Base-by-base conservation (phyloP, 225 moss, liverwort and hornwort genomes). In the Neckera pumila region DNA sequence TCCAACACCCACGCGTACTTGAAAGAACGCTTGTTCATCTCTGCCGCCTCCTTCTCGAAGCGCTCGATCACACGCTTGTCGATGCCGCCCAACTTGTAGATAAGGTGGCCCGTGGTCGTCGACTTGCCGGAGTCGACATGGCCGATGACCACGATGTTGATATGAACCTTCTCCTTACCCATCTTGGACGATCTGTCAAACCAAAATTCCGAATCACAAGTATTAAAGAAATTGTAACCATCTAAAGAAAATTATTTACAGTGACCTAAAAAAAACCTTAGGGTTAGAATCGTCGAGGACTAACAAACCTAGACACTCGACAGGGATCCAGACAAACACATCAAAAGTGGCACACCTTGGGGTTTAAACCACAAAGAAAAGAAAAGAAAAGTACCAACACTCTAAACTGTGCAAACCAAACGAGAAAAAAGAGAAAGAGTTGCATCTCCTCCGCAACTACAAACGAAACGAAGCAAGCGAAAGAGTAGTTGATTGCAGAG, bases 21-120 rank as follows among this genome's bases (percentile, higher is more conserved):
- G 93, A 95, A 95, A 5, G 95, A 95, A 4, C 95, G 92, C 95
- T 95, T 95, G 93, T 93, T 95, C 95, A 95, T 95, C 92, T 95
- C 93, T 1, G 93, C 95, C 15, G 93, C 95, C 86, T 95, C 95
- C 92, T 95, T 95, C 92, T 95, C 93, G 90, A 95, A 95, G 1
- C 94, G 86, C 93, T 95, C 94, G 81, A 95, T 95, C 91, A 95
- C 94, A 81, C 94, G 93, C 93, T 93, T 95, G 91, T 95, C 94
- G 62, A 95, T 95, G 0, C 94, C 94, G 28, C 94, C 94, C 92
- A 95, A 36, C 91, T 95, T 95, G 85, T 95, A 95, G 85, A 95
- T 95, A 2, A 95, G 89, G 78, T 95, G 95, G 26, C 95, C 95
- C 1, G 95, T 95, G 33, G 95, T 95, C 54, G 95, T 95, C 87